A percentile compares a stretch with the other conserved stretches of the same genome.
These are phyloP conservation scores for Aspergillus persii DNA, from an alignment of 2,329 filamentous ascomycete species.

Conservation along the genomic window DNA sequence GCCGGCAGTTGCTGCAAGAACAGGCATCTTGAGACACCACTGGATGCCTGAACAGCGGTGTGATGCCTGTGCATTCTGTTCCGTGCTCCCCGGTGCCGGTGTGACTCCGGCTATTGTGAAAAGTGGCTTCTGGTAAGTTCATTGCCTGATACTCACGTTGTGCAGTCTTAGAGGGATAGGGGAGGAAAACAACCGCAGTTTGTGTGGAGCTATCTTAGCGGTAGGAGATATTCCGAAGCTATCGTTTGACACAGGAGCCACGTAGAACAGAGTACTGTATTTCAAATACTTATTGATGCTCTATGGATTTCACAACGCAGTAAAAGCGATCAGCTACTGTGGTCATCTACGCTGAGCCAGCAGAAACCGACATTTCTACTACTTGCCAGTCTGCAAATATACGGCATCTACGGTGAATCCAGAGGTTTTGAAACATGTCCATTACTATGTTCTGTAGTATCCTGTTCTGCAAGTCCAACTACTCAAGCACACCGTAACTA, in stretches of 20 bases:
- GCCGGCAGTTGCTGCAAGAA: neutral
- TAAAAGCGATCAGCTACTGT: too few species aligned
- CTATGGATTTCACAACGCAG: too few species aligned
- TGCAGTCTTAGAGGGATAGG: too few species aligned
- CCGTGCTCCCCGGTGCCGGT: neutral
- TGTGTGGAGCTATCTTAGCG: too few species aligned
- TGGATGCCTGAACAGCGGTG: neutral
- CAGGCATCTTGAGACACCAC: neutral
- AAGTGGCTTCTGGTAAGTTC: neutral
- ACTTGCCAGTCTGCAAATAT: neutral
- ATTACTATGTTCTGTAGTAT: neutral
- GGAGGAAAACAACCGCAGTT: too few species aligned
- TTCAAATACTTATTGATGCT: too few species aligned
- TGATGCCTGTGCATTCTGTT: neutral
- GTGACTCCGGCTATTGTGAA: neutral
- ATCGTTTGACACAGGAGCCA: neutral
- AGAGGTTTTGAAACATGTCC: neutral
- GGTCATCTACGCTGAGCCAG: neutral
- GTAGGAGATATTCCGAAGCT: neutral
- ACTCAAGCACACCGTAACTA: neutral
- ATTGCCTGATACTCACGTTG: neutral
- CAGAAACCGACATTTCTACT: neutral
- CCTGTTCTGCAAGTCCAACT: neutral
- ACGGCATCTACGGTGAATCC: neutral
- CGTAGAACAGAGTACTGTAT: too few species aligned